These are phyloP conservation scores for Backusella sp. DNA, from an alignment of 192 early-diverging fungal species.

Conservation along the genomic window DNA sequence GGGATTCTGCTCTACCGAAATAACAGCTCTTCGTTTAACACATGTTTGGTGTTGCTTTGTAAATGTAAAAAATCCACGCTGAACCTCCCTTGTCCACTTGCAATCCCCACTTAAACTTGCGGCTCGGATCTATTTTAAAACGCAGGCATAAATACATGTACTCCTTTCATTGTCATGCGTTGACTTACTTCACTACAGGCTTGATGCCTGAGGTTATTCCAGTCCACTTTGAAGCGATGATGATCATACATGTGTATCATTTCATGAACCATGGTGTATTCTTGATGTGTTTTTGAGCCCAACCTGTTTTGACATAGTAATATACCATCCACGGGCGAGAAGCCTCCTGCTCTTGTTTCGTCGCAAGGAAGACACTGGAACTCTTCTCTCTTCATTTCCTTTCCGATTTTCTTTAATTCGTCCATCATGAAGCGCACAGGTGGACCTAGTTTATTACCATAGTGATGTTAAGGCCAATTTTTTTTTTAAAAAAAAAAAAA, in stretches of 20 bases:
- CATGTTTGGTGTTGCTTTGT: conserved; percentile 85
- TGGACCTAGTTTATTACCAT: conserved; percentile 51
- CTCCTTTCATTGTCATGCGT: neutral
- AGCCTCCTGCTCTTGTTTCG: conserved; percentile 82
- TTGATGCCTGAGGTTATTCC: conserved; percentile 74
- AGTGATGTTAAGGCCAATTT: neutral
- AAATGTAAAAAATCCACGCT: conserved; percentile 65
- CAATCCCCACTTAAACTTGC: conserved; percentile 82
- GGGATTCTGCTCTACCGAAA: conserved; percentile 77
- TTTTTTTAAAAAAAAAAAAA: too few species aligned
- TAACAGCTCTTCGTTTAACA: conserved; percentile 80
- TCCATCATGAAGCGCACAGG: conserved; percentile 87
- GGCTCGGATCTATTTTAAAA: conserved; percentile 56
- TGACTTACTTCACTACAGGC: conserved; percentile 69
- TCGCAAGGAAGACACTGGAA: conserved; percentile 86
- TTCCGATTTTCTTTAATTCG: conserved; percentile 69
- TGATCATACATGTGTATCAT: conserved; percentile 86
- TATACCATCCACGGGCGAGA: conserved; percentile 74
- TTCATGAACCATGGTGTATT: conserved; percentile 94
- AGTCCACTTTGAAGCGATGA: conserved; percentile 69
- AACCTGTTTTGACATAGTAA: conserved; percentile 88
- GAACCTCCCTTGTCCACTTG: conserved; percentile 64
- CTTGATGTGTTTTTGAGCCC: conserved; percentile 75
- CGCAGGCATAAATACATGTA: neutral
- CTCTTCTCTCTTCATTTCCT: conserved; percentile 51